Conservation (phyloP, 2,329 filamentous ascomycete genomes). For the Colletotrichum theobromicola region DNA sequence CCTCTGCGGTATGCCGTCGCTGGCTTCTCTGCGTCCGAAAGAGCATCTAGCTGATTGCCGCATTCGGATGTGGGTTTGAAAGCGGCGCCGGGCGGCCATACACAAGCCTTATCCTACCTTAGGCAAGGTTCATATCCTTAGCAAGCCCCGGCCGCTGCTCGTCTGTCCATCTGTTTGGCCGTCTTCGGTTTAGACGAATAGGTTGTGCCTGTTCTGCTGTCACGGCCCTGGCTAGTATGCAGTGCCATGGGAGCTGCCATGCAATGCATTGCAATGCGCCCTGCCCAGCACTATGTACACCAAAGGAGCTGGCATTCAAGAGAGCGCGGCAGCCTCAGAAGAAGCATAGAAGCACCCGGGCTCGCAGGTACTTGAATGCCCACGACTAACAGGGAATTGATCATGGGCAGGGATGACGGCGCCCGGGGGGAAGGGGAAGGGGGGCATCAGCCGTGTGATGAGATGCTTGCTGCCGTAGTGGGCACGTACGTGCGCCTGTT, state of each 20-base stretch:
- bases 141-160: not conserved
- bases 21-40: conserved; percentile 24
- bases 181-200: conserved; percentile 19
- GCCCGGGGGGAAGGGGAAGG: not conserved
- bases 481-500: not conserved
- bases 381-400: not conserved
- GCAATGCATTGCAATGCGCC: not conserved
- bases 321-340: not conserved
- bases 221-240: not conserved
- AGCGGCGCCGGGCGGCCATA: conserved; percentile 14
- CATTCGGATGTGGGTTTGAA: conserved; percentile 22
- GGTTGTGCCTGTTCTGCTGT: not conserved
- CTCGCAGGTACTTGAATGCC: not conserved
- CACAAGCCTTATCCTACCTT: conserved; percentile 1
- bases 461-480: not conserved
- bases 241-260: not conserved
- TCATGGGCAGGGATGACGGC: not conserved
- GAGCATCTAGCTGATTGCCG: conserved; percentile 24
- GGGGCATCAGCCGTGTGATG: not conserved
- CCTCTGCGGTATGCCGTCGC: conserved; percentile 9
- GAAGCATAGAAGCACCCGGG: not conserved
- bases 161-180: conserved; percentile 8
- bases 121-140: not conserved
- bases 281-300: not conserved
- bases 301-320: not conserved